Evolutionary conservation across 805 yeast genomes (phyloP), one percentile per base, ranked within the genome.

Genomic region (Saccharomycopsis javanensis): DNA sequence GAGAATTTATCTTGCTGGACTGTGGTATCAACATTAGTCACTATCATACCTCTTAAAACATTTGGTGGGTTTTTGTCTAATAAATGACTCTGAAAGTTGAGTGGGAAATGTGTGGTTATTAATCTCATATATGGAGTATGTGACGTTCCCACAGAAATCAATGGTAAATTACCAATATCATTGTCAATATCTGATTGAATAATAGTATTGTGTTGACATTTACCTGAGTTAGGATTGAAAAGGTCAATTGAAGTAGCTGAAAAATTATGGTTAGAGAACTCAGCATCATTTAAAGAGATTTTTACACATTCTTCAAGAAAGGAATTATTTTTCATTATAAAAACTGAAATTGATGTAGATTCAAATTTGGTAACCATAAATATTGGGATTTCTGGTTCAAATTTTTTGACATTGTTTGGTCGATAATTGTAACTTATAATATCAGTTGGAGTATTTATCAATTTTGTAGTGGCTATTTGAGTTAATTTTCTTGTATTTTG

Each of bases 111-210:
- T 0, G 82, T 74, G 0, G 86, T 67, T 1, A 88, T 76, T 11
- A 86, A 62, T 62, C 96, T 69, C 87, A 86, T 80, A 64, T 75
- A 85, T 3, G 96, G 96, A 13, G 79, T 77, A 64, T 88, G 92
- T 1, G 90, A 82, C 0, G 96, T 88, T 0, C 83, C 88, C 6
- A 86, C 77, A 0, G 84, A 81, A 15, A 85, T 65, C 25, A 74
- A 61, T 0, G 73, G 71, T 1, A 63, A 61, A 1, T 55, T 56
- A 2, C 37, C 38, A n/a, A 60, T 57, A 0, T 60, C 57, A 2
- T 50, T 27, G 4, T 58, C 20, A 30, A 57, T 56, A 4, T 27
- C 18, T 7, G 16, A 6, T 27, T 55, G 56, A 20, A 15, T 42
- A 20, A 50, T 34, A 16, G 6, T 37, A 8, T 38, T 27, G n/a